Evolutionary conservation across 176 grass and related monocot genomes (phyloP).

Genomic region (Ensete glaucum): DNA sequence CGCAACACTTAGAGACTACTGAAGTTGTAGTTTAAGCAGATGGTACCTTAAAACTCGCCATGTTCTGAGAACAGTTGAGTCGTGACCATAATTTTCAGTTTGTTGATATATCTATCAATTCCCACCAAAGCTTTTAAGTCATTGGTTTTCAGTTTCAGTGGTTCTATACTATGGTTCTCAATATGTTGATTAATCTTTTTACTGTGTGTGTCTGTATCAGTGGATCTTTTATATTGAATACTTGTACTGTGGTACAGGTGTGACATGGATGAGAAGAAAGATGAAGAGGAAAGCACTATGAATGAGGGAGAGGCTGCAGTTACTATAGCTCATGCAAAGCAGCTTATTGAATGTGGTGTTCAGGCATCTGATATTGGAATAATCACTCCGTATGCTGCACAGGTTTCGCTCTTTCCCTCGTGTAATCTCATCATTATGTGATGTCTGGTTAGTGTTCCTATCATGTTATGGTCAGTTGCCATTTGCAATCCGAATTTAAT

Average conservation of each 20-base stretch:
- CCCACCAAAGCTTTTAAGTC: no score
- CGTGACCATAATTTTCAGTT: no score
- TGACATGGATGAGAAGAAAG: constrained; percentile 99
- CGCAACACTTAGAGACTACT: no score
- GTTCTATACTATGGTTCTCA: no score
- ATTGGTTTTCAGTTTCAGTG: no score
- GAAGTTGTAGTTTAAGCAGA: no score
- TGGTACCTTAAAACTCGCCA: no score
- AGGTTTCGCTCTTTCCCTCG: constrained; percentile 40
- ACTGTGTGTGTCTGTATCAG: no score
- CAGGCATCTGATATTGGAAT: constrained; percentile 88
- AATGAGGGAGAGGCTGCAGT: constrained; percentile 90
- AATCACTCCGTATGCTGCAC: constrained; percentile 87
- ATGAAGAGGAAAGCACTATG: constrained; percentile 92
- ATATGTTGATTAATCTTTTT: no score
- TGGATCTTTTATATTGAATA: no score
- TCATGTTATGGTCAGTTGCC: neutral
- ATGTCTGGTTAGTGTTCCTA: neutral
- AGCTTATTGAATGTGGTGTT: constrained; percentile 82
- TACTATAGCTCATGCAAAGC: constrained; percentile 71
- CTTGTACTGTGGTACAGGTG: constrained; percentile 38
- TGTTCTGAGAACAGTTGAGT: no score
- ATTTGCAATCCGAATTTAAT: neutral
- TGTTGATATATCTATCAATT: no score
- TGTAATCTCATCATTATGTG: constrained; percentile 12